Evolutionary conservation across 495 filamentous ascomycete genomes (phyloP).

Genomic region (Evernia prunastri): DNA sequence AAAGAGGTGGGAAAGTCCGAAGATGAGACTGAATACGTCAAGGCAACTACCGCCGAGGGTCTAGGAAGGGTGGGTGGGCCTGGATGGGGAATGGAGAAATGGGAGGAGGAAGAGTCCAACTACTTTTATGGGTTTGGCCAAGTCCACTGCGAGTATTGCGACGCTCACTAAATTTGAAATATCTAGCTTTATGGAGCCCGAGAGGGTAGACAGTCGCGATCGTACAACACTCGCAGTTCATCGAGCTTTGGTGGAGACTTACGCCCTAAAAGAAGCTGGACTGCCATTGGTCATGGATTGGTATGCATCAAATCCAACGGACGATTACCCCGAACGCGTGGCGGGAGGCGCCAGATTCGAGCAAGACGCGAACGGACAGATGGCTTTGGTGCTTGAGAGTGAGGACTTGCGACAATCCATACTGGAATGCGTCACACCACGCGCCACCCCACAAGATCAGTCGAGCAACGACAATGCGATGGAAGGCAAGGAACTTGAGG

Average conservation of each 20-base stretch:
- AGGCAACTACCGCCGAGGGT: constrained; percentile 51
- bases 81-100: constrained; percentile 29
- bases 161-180: constrained; percentile 9
- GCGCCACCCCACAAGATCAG: background rate
- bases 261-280: constrained; percentile 42
- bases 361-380: constrained; percentile 14
- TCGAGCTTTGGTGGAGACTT: constrained; percentile 54
- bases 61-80: constrained; percentile 51
- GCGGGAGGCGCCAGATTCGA: constrained; percentile 29
- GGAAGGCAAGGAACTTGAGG: background rate
- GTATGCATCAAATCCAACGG: constrained; percentile 11
- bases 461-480: background rate
- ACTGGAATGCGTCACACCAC: constrained; percentile 5
- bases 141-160: background rate
- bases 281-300: constrained; percentile 11
- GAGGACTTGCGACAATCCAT: constrained; percentile 3
- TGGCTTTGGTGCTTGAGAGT: constrained; percentile 1
- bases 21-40: constrained; percentile 40
- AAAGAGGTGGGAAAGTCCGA: constrained; percentile 12
- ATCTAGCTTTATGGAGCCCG: constrained; percentile 24
- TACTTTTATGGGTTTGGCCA: constrained; percentile 23
- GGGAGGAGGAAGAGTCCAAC: constrained; percentile 11
- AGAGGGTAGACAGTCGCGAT: constrained; percentile 25
- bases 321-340: constrained; percentile 6
- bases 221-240: constrained; percentile 42